Evolutionary conservation across 768 basidiomycete species (phyloP), one percentile per base, ranked within the genome.

Genomic region (Serendipita sp.): DNA sequence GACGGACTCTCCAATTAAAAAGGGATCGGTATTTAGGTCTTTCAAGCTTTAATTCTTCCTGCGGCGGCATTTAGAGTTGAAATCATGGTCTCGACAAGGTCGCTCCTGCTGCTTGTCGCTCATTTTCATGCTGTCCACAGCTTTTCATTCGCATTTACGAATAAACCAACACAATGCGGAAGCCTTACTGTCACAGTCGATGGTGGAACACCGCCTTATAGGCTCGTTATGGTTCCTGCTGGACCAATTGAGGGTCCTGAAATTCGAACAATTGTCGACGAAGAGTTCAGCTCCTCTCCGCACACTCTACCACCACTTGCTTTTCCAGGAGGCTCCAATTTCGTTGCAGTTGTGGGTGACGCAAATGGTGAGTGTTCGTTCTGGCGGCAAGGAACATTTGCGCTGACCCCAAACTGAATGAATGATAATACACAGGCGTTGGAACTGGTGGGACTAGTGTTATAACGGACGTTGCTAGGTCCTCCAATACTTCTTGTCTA

Each of bases 241-340:
- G 56, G 56, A n/a, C 56, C 56, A 3, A 10, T 60, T 38, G 28
- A n/a, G 34, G 35, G 35, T 35, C 30, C 23, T 23, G 56, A 60
- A 60, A 60, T 60, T 30, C 56, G 56, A 36, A 60, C 56, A n/a
- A 60, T 60, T 38, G 28, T 60, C 56, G 56, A 60, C 34, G 28
- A 60, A 35, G 28, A 60, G 28, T 60, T 60, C 18, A 35, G 13
- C 11, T 23, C 56, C 35, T 34, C 56, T 34, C 36, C 56, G 8
- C 35, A 34, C 35, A 60, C 56, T 30, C 56, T 60, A 11, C 56
- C 56, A 11, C 56, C 56, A 11, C 56, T 60, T 23, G 34, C 18
- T 34, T 60, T 60, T 36, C 56, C 56, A 5, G 56, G 56, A 34
- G 34, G 34, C 36, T 60, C 56, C 10, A 60, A 60, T 36, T 60